These are phyloP conservation scores for Parafenestella ontariensis DNA, from an alignment of 2,329 filamentous ascomycete genomes.

Conservation along the genomic window DNA sequence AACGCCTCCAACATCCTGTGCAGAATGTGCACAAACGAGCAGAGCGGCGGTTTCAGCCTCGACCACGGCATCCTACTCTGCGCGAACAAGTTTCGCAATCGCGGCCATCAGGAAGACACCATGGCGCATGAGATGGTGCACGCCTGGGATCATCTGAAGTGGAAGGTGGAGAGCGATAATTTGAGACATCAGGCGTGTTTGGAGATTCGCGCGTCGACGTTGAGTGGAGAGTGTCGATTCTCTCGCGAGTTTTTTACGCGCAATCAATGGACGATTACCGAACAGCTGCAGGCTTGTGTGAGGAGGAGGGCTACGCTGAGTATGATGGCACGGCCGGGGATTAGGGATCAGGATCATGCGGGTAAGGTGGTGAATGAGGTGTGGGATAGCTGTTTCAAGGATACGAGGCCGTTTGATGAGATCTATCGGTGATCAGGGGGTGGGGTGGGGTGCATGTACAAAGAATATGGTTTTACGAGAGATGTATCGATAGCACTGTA, in stretches of 20 bases:
- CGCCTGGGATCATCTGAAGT: constrained; percentile 90
- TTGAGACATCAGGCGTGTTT: constrained; percentile 91
- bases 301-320: constrained; percentile 79
- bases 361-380: constrained; percentile 91
- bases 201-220: constrained; percentile 92
- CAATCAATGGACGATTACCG: constrained; percentile 85
- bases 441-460: not conserved
- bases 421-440: constrained; percentile 72
- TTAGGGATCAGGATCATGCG: constrained; percentile 86
- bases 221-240: constrained; percentile 95
- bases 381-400: constrained; percentile 96
- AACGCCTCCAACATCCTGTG: constrained; percentile 80
- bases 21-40: constrained; percentile 74
- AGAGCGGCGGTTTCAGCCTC: constrained; percentile 84
- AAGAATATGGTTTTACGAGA: constrained; percentile 1
- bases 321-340: constrained; percentile 77
- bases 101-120: constrained; percentile 88
- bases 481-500: not conserved
- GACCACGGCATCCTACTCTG: constrained; percentile 89
- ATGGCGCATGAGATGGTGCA: constrained; percentile 98
- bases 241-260: constrained; percentile 82
- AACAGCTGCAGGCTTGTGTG: constrained; percentile 94
- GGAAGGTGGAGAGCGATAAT: constrained; percentile 85
- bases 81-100: constrained; percentile 84
- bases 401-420: constrained; percentile 95